Base-by-base conservation (phyloP, 306 rosid genomes). In the Fragaria ananassa region DNA sequence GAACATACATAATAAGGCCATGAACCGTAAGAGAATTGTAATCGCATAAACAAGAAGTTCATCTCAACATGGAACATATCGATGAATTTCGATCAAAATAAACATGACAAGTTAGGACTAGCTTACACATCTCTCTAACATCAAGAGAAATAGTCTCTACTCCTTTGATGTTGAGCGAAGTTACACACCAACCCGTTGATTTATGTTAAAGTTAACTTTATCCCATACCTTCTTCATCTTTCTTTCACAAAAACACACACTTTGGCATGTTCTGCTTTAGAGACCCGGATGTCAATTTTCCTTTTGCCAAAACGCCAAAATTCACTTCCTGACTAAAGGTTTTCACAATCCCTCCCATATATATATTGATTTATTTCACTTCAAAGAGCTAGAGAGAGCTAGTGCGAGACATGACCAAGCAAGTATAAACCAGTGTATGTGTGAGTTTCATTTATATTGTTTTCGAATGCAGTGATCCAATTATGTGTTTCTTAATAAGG, bases 211-310 rank as follows among this genome's bases (percentile, higher is more conserved):
- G 35, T 31, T 31, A 39, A 42, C 95, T 89, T 89, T 91, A 83
- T 79, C 90, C 93, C 97, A 88, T 88, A 71, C 93, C 86, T 71
- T 78, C 45, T 74, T 78, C 58, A 45, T 73, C 42, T 68, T 29
- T 18, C 91, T 91, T 88, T 88, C 91, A 86, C 93, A 53, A 88
- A 74, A 91, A 88, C 81, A 74, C 63, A 27, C 83, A 83, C 82
- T 77, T 60, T 83, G 76, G 76, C 88, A 79, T 85, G 27, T 7
- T 71, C 44, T 85, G 79, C 80, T 68, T 68, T 76, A 39, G 14
- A 10, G 67, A 68, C 84, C 86, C 56, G 45, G 6, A 63, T 74
- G 76, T 78, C 84, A 83, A 63, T 86, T 80, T 79, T 72, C 83
- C 64, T 64, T 58, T 64, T 19, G 14, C 68, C 45, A 58, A 25